Percentiles rank a stretch among this genome's conserved stretches.
phyloP scores from a whole-genome alignment of 106 monocot genomes.

The Dendrobium chrysotoxum region DNA sequence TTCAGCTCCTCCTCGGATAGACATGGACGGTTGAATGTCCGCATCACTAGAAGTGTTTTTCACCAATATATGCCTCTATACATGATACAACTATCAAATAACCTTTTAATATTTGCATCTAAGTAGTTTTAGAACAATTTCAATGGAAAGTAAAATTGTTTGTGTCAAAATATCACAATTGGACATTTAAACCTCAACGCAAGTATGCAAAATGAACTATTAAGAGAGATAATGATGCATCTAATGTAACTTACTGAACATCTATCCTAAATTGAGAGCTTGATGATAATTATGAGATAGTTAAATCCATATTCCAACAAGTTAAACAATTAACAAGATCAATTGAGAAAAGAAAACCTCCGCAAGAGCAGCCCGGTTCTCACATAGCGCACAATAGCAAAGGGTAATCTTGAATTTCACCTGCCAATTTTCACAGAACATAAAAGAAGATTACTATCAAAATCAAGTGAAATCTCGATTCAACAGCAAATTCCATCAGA shows the following conservation, averaged over 20 bases:
- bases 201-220: background rate
- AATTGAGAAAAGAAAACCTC: constrained; percentile 46
- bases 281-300: background rate
- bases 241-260: background rate
- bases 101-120: background rate
- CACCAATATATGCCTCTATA: background rate
- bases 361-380: constrained; percentile 78
- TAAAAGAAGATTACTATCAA: background rate
- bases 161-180: background rate
- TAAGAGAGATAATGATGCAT: background rate
- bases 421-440: constrained; percentile 33
- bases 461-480: constrained; percentile 3
- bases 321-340: constrained; percentile 2
- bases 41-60: too few species aligned
- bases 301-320: background rate
- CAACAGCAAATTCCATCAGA: background rate
- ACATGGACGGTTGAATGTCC: too few species aligned
- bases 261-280: constrained; percentile 1
- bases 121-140: background rate
- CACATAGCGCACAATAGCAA: constrained; percentile 76
- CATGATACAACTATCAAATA: background rate
- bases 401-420: constrained; percentile 94
- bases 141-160: background rate
- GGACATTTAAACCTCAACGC: background rate
- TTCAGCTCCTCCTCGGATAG: too few species aligned